phyloP scores from a whole-genome alignment of 805 yeast genomes.

The Zygotorulaspora sp. region DNA sequence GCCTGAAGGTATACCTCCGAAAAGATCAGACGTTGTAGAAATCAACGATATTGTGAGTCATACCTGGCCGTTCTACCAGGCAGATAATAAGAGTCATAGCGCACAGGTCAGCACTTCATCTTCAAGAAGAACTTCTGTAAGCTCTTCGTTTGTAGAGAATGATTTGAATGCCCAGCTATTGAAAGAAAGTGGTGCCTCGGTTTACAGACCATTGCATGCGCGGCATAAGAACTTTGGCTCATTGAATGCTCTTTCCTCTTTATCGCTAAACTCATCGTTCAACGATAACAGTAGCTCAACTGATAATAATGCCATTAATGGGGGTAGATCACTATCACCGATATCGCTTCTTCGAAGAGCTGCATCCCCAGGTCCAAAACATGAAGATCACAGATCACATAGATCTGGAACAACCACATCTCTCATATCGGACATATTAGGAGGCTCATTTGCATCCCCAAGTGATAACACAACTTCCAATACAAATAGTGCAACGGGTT shows the following conservation, averaged over 20 bases:
- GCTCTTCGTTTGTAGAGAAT: constrained; percentile 7
- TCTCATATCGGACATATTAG: constrained; percentile 28
- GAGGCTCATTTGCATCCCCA: constrained; percentile 18
- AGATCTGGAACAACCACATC: constrained; percentile 22
- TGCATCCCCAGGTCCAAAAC: constrained; percentile 21
- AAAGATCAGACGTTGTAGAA: constrained; percentile 62
- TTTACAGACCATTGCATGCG: constrained; percentile 22
- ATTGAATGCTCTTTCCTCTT: constrained; percentile 20
- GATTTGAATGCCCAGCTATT: constrained; percentile 15
- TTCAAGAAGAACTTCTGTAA: constrained; percentile 3
- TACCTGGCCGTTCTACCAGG: constrained; percentile 83
- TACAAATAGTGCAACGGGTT: constrained; percentile 5
- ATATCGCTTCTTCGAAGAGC: constrained; percentile 29
- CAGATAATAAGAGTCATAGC: constrained; percentile 40
- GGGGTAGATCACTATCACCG: constrained; percentile 28
- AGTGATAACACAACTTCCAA: constrained; percentile 13
- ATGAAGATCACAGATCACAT: constrained; percentile 8
- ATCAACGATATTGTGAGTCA: constrained; percentile 64
- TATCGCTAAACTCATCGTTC: constrained; percentile 8
- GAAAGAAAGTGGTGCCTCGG: constrained; percentile 26
- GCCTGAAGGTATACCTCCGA: constrained; percentile 98
- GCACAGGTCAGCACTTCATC: constrained; percentile 2
- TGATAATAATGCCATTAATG: constrained; percentile 6
- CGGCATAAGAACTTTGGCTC: constrained; percentile 27
- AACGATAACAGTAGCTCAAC: constrained; percentile 6